phyloP scores from a whole-genome alignment of 257 asterid species.

The Rehmannia glutinosa region DNA sequence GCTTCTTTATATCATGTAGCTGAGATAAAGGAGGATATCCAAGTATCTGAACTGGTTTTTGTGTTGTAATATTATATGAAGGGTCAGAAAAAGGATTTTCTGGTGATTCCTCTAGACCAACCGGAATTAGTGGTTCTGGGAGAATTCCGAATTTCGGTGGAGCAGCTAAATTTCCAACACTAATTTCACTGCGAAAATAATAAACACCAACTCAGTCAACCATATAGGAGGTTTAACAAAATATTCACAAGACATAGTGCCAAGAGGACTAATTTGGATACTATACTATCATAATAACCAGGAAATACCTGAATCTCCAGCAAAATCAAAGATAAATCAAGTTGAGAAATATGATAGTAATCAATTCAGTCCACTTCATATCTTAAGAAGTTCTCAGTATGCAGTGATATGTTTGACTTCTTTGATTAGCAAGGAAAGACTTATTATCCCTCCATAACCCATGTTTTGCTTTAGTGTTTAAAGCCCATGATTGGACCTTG shows the following conservation, averaged over 20 bases:
- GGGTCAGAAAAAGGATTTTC: constrained; percentile 34
- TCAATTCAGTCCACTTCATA: neutral
- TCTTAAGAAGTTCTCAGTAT: neutral
- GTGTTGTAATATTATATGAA: constrained; percentile 29
- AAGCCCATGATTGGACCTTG: no score
- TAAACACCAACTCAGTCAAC: neutral
- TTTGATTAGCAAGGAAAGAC: no score
- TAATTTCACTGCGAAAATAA: constrained; percentile 52
- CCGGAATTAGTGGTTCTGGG: constrained; percentile 52
- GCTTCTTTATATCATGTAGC: constrained; percentile 44
- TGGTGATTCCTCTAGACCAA: constrained; percentile 42
- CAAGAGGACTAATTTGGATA: neutral
- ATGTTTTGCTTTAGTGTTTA: no score
- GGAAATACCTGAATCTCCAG: neutral
- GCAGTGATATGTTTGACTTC: neutral
- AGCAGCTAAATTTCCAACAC: constrained; percentile 39
- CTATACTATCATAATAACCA: neutral
- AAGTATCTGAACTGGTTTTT: constrained; percentile 33
- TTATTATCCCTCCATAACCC: neutral
- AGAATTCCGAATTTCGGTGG: constrained; percentile 31
- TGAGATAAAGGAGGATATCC: constrained; percentile 53
- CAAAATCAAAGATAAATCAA: neutral
- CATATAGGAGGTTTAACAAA: neutral
- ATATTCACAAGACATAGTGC: neutral
- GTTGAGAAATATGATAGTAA: neutral